Conservation (phyloP, 441 rosid genomes). For the Erodium trifolium region DNA sequence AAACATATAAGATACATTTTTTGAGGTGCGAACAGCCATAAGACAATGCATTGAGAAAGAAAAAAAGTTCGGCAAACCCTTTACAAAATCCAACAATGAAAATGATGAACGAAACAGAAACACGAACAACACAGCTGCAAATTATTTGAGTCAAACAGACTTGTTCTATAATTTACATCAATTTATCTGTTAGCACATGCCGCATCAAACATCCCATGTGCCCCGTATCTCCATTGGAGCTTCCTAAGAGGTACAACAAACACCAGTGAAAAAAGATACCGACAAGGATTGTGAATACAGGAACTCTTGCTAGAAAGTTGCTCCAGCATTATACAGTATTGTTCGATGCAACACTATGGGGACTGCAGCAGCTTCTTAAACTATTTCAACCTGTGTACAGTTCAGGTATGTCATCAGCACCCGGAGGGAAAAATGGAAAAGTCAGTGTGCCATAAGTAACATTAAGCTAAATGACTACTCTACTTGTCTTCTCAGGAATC, state of each 20-base stretch:
- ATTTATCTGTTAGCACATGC: neutral
- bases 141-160: neutral
- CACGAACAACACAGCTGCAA: neutral
- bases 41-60: neutral
- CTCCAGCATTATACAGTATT: conserved; percentile 4
- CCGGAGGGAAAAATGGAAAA: no score
- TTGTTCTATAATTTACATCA: neutral
- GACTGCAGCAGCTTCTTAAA: neutral
- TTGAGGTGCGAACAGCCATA: no score
- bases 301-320: neutral
- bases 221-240: neutral
- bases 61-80: neutral
- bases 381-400: neutral
- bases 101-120: neutral
- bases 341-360: neutral
- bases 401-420: no score
- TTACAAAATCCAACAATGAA: neutral
- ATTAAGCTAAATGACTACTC: no score
- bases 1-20: no score
- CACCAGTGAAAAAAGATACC: neutral
- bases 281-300: neutral
- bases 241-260: neutral
- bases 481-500: no score
- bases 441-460: no score
- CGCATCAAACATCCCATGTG: neutral